phyloP scores from a whole-genome alignment of 768 basidiomycete genomes.

The Hericium alpestre region DNA sequence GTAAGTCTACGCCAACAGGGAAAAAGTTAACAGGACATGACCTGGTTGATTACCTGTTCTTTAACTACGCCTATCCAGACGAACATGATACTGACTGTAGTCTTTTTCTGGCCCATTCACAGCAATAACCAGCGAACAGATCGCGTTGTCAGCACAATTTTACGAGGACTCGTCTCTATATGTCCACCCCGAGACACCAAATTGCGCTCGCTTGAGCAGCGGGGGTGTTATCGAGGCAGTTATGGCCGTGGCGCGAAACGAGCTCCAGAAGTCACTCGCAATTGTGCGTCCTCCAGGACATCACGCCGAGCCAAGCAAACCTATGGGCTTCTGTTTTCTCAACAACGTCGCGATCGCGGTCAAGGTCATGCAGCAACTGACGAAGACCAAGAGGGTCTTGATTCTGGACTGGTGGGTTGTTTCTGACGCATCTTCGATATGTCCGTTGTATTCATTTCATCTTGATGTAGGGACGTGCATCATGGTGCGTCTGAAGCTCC shows the following conservation, averaged over 20 bases:
- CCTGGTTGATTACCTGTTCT: not conserved
- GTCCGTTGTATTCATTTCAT: not conserved
- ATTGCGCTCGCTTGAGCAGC: slow-evolving; percentile 78
- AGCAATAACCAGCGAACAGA: slow-evolving; percentile 72
- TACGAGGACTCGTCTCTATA: slow-evolving; percentile 92
- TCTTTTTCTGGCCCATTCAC: not conserved
- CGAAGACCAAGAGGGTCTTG: slow-evolving; percentile 66
- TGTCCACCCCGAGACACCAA: slow-evolving; percentile 76
- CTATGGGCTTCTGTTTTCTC: slow-evolving; percentile 99
- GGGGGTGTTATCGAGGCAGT: slow-evolving; percentile 91
- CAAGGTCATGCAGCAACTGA: slow-evolving; percentile 63
- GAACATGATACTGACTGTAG: not conserved
- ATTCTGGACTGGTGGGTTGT: slow-evolving; percentile 86
- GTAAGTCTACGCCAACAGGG: slow-evolving; percentile 2
- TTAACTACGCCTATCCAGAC: not conserved
- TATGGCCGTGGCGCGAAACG: slow-evolving; percentile 71
- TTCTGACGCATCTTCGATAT: not conserved
- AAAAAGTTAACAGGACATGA: slow-evolving; percentile 11
- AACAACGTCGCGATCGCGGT: slow-evolving; percentile 96
- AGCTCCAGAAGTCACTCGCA: slow-evolving; percentile 81
- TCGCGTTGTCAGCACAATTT: slow-evolving; percentile 64
- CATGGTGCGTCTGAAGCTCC: slow-evolving; percentile 47
- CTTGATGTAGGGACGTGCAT: slow-evolving; percentile 73
- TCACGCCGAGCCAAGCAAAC: slow-evolving; percentile 95
- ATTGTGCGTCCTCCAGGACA: slow-evolving; percentile 97